Conservation (phyloP, 2,329 filamentous ascomycete genomes). For the Aspergillus sergii region DNA sequence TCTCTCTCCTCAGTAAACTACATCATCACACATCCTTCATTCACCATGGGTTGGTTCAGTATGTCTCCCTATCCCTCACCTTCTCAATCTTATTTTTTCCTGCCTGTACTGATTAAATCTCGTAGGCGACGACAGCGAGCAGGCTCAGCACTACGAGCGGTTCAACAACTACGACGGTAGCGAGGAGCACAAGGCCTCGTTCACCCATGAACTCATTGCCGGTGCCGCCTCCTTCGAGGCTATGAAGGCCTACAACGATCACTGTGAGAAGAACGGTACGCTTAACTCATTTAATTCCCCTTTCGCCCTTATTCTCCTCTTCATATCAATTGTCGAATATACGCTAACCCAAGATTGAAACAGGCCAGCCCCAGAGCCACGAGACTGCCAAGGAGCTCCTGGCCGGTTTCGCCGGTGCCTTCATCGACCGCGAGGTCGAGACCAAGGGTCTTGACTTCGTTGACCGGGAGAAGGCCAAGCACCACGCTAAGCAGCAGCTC, state of each 20-base stretch:
- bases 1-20: neutral
- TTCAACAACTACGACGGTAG: constrained; percentile 28
- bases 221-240: constrained; percentile 77
- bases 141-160: constrained; percentile 13
- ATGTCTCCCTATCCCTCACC: neutral
- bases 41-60: constrained; percentile 24
- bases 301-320: neutral
- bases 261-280: constrained; percentile 68
- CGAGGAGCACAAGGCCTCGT: constrained; percentile 59
- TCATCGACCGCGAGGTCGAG: constrained; percentile 75
- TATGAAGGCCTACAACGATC: constrained; percentile 77
- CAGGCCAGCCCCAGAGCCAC: constrained; percentile 71
- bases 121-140: constrained; percentile 12
- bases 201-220: constrained; percentile 74
- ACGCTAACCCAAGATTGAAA: neutral
- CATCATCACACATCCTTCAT: neutral
- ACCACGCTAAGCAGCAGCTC: constrained; percentile 56
- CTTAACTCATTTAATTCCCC: neutral
- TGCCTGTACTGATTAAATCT: neutral
- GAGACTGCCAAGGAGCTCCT: constrained; percentile 75
- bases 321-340: neutral
- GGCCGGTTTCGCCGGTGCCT: constrained; percentile 72
- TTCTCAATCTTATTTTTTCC: neutral
- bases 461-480: constrained; percentile 62
- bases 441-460: constrained; percentile 64